phyloP scores from a whole-genome alignment of 441 rosid species.

The Hura crepitans region DNA sequence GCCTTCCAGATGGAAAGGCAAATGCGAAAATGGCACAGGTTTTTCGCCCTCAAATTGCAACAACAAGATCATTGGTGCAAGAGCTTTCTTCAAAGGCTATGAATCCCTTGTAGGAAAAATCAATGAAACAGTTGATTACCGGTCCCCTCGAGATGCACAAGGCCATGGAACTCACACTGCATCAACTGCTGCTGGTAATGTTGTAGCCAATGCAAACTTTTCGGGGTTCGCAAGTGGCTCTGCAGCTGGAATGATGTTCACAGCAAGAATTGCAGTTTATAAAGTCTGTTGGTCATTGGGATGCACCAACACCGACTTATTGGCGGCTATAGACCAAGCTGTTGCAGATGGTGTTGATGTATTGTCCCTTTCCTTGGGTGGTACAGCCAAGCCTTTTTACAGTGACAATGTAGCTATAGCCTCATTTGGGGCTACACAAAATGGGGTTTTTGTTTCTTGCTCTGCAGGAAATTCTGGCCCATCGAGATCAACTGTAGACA shows the following conservation, averaged over 20 bases:
- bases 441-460: conserved; percentile 61
- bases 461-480: conserved; percentile 74
- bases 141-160: conserved; percentile 72
- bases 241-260: conserved; percentile 68
- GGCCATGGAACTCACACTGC: conserved; percentile 91
- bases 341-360: conserved; percentile 61
- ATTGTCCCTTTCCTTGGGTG: conserved; percentile 56
- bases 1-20: conserved; percentile 68
- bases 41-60: conserved; percentile 49
- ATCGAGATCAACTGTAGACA: conserved; percentile 52
- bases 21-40: conserved; percentile 47
- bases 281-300: conserved; percentile 73
- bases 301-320: conserved; percentile 54
- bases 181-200: conserved; percentile 69
- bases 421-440: conserved; percentile 52
- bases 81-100: conserved; percentile 67
- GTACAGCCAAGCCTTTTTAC: conserved; percentile 54
- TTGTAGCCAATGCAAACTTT: conserved; percentile 48
- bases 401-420: conserved; percentile 63
- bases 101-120: conserved; percentile 42
- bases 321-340: conserved; percentile 67
- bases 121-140: conserved; percentile 53
- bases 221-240: conserved; percentile 57
- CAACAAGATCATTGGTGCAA: conserved; percentile 64
- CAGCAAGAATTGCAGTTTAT: conserved; percentile 62